phyloP scores from a whole-genome alignment of 345 rosid genomes.

The Corchorus capsularis region DNA sequence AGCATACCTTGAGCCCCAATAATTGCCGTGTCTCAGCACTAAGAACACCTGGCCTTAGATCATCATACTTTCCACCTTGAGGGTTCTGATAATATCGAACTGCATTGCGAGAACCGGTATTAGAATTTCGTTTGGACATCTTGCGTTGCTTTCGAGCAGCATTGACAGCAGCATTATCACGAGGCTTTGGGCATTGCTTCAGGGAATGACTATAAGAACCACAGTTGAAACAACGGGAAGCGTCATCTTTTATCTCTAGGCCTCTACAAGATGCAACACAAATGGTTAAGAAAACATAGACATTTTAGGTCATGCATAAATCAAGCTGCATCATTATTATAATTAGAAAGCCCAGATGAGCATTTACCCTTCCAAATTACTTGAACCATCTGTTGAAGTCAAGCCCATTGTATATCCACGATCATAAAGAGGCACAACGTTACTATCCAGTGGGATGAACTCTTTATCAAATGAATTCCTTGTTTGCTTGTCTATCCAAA shows the following conservation, averaged over 20 bases:
- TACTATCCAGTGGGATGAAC: conserved; percentile 46
- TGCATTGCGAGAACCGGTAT: conserved; percentile 51
- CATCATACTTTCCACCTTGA: conserved; percentile 78
- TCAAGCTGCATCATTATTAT: neutral
- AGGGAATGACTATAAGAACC: conserved; percentile 87
- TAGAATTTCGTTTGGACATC: conserved; percentile 68
- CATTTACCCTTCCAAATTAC: conserved; percentile 69
- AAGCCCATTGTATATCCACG: conserved; percentile 84
- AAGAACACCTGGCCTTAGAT: conserved; percentile 86
- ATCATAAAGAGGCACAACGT: conserved; percentile 78
- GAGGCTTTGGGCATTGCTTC: conserved; percentile 88
- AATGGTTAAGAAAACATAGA: conserved; percentile 9
- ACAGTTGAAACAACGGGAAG: conserved; percentile 93
- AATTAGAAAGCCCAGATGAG: neutral
- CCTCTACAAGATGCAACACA: conserved; percentile 54
- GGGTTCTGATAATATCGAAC: conserved; percentile 73
- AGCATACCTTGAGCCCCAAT: conserved; percentile 77
- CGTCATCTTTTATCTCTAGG: conserved; percentile 65
- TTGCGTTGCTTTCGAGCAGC: conserved; percentile 72
- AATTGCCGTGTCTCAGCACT: conserved; percentile 72
- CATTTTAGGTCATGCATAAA: neutral
- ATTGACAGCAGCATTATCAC: conserved; percentile 73
- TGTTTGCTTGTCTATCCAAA: conserved; percentile 77
- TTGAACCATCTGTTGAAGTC: conserved; percentile 64
- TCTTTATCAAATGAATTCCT: conserved; percentile 35